Base-by-base conservation (phyloP, 1,284 basidiomycete genomes). In the Hemileia vastatrix region DNA sequence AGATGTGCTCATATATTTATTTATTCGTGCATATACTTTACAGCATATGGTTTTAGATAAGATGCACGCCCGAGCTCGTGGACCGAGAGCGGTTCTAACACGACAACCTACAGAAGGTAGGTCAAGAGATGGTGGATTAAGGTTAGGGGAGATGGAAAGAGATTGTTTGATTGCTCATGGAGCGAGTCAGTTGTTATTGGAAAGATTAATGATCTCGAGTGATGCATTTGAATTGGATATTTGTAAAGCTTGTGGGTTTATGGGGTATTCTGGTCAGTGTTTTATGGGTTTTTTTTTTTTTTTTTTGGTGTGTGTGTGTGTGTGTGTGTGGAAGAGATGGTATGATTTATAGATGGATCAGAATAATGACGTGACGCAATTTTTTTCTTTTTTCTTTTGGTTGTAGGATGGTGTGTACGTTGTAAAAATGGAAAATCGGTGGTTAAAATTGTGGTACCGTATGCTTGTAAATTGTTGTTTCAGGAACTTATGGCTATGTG, bases 31-130 rank as follows among this genome's bases (percentile, higher is more conserved):
- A 21, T 50, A 50, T 15, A 52, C 8, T 27, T 31, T 11, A 51
- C 86, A 90, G 80, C 91, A 93, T 79, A 95, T 94, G 91, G 93
- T 97, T 65, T 89, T 95, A 85, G 93, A 97, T 80, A 98, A 99
- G 81, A 98, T 98, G 95, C 95, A 98, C 72, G 95, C 95, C 67
- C 86, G 95, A 66, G 91, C 93, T 53, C 86, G 90, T 69, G 95
- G 95, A 21, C 95, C 95, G 44, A 86, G 93, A 70, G 95, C 95
- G 4, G 94, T 93, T 13, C 80, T 98, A 54, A 99, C 95, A 1
- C 86, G 95, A 32, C 95, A 99, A 77, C 95, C 95, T 0, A 98
- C 95, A 0, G 95, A 99, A 78, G 95, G 95, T 78, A 85, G 95
- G 62, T 95, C 91, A 52, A 85, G 95, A 65, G 95, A 98, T 77